These are phyloP conservation scores for Lyophyllum atratum DNA, from an alignment of 768 basidiomycete species.

Conservation along the genomic window DNA sequence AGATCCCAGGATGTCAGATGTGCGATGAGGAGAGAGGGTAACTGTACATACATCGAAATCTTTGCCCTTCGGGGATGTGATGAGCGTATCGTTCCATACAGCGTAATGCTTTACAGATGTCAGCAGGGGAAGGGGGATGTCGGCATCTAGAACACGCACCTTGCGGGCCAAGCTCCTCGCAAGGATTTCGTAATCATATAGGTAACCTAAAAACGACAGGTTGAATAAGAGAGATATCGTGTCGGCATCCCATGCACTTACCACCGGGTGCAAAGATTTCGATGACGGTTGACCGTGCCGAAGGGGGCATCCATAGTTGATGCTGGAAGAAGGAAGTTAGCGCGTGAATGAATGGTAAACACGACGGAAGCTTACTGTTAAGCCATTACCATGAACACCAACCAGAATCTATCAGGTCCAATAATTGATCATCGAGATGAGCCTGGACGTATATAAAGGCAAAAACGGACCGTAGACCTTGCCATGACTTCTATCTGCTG, in stretches of 20 bases:
- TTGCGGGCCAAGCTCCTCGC: slow-evolving; percentile 45
- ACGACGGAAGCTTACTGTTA: slow-evolving; percentile 42
- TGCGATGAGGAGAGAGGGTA: neutral
- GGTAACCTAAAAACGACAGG: slow-evolving; percentile 28
- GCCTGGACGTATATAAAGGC: neutral
- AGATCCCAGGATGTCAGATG: neutral
- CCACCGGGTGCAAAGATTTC: slow-evolving; percentile 68
- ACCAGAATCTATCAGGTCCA: slow-evolving; percentile 45
- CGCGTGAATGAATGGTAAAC: neutral
- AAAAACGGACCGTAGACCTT: slow-evolving; percentile 56
- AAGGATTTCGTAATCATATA: slow-evolving; percentile 45
- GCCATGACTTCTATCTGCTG: slow-evolving; percentile 65
- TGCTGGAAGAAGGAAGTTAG: slow-evolving; percentile 30
- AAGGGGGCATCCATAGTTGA: slow-evolving; percentile 69
- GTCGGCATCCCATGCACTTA: slow-evolving; percentile 14
- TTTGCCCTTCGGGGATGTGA: slow-evolving; percentile 32
- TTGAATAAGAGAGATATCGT: neutral
- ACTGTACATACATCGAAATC: slow-evolving; percentile 27
- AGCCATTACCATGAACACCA: slow-evolving; percentile 73
- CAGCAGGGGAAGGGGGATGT: neutral
- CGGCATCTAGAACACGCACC: slow-evolving; percentile 17
- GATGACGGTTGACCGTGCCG: slow-evolving; percentile 63
- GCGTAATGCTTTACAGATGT: slow-evolving; percentile 51
- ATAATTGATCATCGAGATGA: slow-evolving; percentile 1
- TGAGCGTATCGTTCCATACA: slow-evolving; percentile 67